phyloP scores from a whole-genome alignment of 176 grass and related monocot genomes.

The sorghum (Sorghum bicolor) region DNA sequence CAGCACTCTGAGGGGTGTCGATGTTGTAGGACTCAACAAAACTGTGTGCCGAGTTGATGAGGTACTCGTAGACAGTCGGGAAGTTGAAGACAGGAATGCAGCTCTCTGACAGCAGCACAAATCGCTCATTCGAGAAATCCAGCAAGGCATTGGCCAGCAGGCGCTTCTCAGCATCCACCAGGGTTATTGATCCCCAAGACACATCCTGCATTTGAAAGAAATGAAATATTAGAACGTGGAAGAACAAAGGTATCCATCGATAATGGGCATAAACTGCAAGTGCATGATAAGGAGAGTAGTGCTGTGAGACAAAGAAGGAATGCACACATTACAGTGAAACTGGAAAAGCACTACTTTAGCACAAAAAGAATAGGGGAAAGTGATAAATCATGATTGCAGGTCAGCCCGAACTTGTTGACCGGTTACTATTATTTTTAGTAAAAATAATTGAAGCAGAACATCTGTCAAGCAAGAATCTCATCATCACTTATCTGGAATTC shows the following conservation, averaged over 20 bases:
- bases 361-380: background rate
- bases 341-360: constrained; percentile 1
- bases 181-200: constrained; percentile 80
- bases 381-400: background rate
- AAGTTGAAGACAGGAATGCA: constrained; percentile 83
- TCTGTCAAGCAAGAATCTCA: constrained; percentile 16
- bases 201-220: constrained; percentile 60
- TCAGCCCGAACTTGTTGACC: background rate
- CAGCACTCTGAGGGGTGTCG: constrained; percentile 50
- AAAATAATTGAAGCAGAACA: background rate
- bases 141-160: constrained; percentile 75
- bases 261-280: background rate
- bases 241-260: background rate
- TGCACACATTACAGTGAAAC: background rate
- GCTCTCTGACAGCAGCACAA: constrained; percentile 73
- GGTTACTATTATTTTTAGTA: background rate
- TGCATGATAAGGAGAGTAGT: background rate
- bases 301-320: background rate
- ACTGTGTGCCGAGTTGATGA: constrained; percentile 64
- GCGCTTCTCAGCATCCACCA: constrained; percentile 85
- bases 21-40: constrained; percentile 74
- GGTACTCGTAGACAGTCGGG: constrained; percentile 71
- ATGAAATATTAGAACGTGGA: background rate
- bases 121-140: constrained; percentile 79
- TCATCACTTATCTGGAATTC: constrained; percentile 9